Evolutionary conservation across 371 early-diverging fungal species (phyloP).

Genomic region (Lichtheimia ornata): DNA sequence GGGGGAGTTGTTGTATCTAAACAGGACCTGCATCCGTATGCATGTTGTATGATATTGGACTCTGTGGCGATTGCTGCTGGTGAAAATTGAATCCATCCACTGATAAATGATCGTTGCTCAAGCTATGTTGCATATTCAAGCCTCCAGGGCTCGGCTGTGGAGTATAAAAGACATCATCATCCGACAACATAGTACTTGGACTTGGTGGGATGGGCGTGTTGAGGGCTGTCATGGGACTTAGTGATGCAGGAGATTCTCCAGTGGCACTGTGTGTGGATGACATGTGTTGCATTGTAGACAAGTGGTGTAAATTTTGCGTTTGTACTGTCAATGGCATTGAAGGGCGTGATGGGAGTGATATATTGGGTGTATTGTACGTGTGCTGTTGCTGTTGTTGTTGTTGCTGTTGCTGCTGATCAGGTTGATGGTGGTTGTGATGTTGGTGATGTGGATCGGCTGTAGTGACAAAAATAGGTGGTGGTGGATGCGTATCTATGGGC

Average conservation of each 20-base stretch:
- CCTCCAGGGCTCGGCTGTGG: constrained; percentile 3
- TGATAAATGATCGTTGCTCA: no score
- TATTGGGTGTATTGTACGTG: not conserved
- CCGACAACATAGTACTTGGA: not conserved
- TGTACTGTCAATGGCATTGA: constrained; percentile 15
- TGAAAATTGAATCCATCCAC: no score
- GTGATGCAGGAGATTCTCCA: not conserved
- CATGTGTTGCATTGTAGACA: not conserved
- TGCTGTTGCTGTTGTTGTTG: not conserved
- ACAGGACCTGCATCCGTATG: no score
- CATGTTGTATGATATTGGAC: no score
- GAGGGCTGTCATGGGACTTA: constrained; percentile 1
- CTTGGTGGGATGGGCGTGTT: not conserved
- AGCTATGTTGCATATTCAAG: no score
- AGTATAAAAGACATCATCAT: constrained; percentile 3
- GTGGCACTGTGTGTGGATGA: not conserved
- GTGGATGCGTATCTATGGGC: constrained; percentile 46
- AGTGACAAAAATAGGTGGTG: constrained; percentile 52
- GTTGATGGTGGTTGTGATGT: constrained; percentile 10
- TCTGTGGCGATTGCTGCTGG: no score
- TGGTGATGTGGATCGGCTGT: constrained; percentile 6
- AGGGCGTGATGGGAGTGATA: constrained; percentile 15
- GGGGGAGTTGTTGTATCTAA: no score
- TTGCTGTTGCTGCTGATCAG: not conserved
- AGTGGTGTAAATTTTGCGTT: constrained; percentile 11